Evolutionary conservation across 352 stramenopile genomes (phyloP).

Genomic region (Halophytophthora batemanensis): DNA sequence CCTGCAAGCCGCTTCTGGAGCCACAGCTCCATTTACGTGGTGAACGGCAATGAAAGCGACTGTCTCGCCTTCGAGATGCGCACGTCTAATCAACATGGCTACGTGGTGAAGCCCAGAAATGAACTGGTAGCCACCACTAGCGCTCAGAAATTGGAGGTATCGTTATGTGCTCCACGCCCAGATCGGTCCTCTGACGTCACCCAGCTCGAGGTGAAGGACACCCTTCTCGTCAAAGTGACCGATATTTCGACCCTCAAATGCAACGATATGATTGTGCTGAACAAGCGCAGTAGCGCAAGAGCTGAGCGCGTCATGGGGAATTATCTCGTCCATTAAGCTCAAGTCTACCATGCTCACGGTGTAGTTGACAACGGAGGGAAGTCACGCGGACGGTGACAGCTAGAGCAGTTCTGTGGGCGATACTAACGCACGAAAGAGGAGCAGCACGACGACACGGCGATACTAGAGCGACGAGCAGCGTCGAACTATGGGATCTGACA

Average conservation of each 20-base stretch:
- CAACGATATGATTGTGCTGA: conserved; percentile 33
- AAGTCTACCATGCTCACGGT: conserved; percentile 42
- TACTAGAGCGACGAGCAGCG: conserved; percentile 1
- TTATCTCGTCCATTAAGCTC: conserved; percentile 19
- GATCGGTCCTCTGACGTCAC: conserved; percentile 27
- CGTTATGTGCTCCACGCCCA: conserved; percentile 38
- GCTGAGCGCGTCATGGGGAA: conserved; percentile 45
- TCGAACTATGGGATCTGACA: conserved; percentile 16
- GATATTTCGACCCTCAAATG: no score
- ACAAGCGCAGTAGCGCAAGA: conserved; percentile 30
- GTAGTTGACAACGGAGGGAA: conserved; percentile 27
- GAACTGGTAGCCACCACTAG: no score
- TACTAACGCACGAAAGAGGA: conserved; percentile 7
- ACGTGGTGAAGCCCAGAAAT: conserved; percentile 72
- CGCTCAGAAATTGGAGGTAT: conserved; percentile 54
- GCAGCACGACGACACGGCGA: conserved; percentile 1
- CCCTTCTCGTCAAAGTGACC: conserved; percentile 68
- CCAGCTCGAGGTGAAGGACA: conserved; percentile 53
- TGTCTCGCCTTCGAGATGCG: no score
- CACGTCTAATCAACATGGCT: no score
- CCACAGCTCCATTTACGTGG: no score
- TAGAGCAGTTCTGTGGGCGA: conserved; percentile 8
- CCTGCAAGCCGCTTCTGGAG: no score
- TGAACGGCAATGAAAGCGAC: no score
- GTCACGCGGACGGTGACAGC: no score